Evolutionary conservation across 148 eudicot genomes (phyloP).

Genomic region (Heliamphora exappendiculata): DNA sequence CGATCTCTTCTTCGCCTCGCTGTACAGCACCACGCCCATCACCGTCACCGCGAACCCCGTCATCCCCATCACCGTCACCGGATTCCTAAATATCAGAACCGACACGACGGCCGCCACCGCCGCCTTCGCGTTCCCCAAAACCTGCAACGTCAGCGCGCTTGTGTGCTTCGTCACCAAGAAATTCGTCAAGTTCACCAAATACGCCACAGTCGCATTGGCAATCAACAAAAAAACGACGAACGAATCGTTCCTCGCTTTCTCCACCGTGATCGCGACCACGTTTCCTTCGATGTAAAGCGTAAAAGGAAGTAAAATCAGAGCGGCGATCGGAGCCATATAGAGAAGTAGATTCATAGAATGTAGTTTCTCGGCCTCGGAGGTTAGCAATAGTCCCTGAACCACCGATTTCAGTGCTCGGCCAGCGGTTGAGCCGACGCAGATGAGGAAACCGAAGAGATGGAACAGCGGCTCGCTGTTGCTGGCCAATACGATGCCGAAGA

Average conservation of each 20-base stretch:
- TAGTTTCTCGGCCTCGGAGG: slow-evolving; percentile 61
- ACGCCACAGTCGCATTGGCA: slow-evolving; percentile 81
- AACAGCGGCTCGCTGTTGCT: slow-evolving; percentile 74
- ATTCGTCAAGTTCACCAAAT: slow-evolving; percentile 69
- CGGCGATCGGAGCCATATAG: slow-evolving; percentile 96
- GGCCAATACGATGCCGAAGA: slow-evolving; percentile 72
- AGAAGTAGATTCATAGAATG: slow-evolving; percentile 74
- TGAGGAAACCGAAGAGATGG: slow-evolving; percentile 57
- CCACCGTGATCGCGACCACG: slow-evolving; percentile 47
- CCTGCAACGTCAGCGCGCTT: slow-evolving; percentile 78
- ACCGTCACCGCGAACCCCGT: slow-evolving; percentile 70
- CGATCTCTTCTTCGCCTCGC: slow-evolving; percentile 69
- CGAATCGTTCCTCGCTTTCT: slow-evolving; percentile 45
- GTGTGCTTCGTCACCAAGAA: slow-evolving; percentile 90
- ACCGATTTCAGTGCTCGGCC: slow-evolving; percentile 82
- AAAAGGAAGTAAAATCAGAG: slow-evolving; percentile 53
- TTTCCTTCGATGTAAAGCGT: slow-evolving; percentile 72
- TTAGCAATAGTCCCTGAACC: slow-evolving; percentile 55
- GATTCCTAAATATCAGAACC: slow-evolving; percentile 76
- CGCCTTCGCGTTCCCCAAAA: slow-evolving; percentile 84
- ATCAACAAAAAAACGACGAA: slow-evolving; percentile 56
- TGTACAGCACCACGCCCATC: slow-evolving; percentile 82
- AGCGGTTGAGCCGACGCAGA: slow-evolving; percentile 75
- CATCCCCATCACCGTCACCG: slow-evolving; percentile 90
- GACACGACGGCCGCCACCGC: slow-evolving; percentile 90